Evolutionary conservation across 1,284 basidiomycete species (phyloP).

Genomic region (Boletus mariae): DNA sequence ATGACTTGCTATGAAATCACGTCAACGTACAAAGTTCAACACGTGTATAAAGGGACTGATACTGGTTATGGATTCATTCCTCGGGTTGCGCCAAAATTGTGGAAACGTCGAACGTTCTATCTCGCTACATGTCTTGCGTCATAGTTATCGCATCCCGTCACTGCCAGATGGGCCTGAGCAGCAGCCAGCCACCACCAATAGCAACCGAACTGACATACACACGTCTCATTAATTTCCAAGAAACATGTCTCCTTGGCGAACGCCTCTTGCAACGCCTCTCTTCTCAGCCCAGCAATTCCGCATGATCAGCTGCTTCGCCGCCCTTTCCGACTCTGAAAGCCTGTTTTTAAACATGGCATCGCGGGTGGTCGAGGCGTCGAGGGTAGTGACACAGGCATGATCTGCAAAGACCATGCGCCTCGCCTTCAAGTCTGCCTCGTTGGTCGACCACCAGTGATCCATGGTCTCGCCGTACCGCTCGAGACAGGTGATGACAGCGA

Average conservation of each 20-base stretch:
- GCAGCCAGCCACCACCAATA: slow-evolving; percentile 4
- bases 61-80: background rate
- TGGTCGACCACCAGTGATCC: slow-evolving; percentile 31
- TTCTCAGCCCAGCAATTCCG: slow-evolving; percentile 31
- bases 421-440: slow-evolving; percentile 27
- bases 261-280: slow-evolving; percentile 21
- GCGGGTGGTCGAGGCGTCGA: slow-evolving; percentile 17
- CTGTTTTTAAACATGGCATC: slow-evolving; percentile 24
- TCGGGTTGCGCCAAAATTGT: slow-evolving; percentile 6
- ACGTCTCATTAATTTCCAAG: slow-evolving; percentile 28
- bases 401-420: slow-evolving; percentile 27
- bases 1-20: slow-evolving; percentile 15
- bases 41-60: slow-evolving; percentile 19
- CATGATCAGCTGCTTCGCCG: slow-evolving; percentile 23
- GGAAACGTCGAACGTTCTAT: slow-evolving; percentile 14
- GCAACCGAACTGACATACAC: slow-evolving; percentile 18
- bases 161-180: background rate
- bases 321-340: slow-evolving; percentile 21
- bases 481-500: slow-evolving; percentile 27
- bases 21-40: slow-evolving; percentile 9
- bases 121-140: slow-evolving; percentile 9
- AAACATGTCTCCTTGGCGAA: slow-evolving; percentile 25
- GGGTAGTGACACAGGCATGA: slow-evolving; percentile 30
- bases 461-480: slow-evolving; percentile 30
- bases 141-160: background rate